Percentiles rank a stretch among this genome's conserved stretches.
These are phyloP conservation scores for Leucocoprinus birnbaumii DNA, from an alignment of 768 basidiomycete species.

Conservation along the genomic window DNA sequence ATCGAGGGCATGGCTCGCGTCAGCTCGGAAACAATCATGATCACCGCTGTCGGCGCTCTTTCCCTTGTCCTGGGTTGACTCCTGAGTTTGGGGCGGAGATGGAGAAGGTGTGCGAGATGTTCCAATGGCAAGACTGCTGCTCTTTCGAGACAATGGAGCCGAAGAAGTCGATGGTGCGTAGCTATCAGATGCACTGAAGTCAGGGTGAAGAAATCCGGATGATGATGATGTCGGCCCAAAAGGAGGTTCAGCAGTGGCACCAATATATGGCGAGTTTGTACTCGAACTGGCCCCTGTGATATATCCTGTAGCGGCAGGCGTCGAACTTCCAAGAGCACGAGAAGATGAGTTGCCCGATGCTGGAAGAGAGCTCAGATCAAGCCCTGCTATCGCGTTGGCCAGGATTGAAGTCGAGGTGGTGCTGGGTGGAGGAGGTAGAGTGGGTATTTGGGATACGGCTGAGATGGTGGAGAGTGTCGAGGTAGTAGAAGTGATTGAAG, in stretches of 20 bases:
- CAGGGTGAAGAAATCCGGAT: constrained; percentile 13
- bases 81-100: constrained; percentile 3
- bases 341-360: constrained; percentile 11
- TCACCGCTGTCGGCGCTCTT: constrained; percentile 19
- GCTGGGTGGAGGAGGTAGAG: neutral
- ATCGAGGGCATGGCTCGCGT: constrained; percentile 59
- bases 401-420: constrained; percentile 8
- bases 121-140: constrained; percentile 16
- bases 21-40: constrained; percentile 16
- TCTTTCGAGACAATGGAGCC: constrained; percentile 15
- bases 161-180: neutral
- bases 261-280: neutral
- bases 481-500: neutral
- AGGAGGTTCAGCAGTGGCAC: neutral
- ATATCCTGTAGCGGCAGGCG: neutral
- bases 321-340: constrained; percentile 9
- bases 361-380: constrained; percentile 1
- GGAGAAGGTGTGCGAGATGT: constrained; percentile 2
- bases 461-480: neutral
- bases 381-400: constrained; percentile 6
- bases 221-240: constrained; percentile 10
- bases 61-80: constrained; percentile 4
- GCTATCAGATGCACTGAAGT: constrained; percentile 1
- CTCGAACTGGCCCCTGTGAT: neutral
- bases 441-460: neutral